These are phyloP conservation scores for Chrysoporthe cubensis DNA, from an alignment of 2,329 filamentous ascomycete genomes.

Conservation along the genomic window DNA sequence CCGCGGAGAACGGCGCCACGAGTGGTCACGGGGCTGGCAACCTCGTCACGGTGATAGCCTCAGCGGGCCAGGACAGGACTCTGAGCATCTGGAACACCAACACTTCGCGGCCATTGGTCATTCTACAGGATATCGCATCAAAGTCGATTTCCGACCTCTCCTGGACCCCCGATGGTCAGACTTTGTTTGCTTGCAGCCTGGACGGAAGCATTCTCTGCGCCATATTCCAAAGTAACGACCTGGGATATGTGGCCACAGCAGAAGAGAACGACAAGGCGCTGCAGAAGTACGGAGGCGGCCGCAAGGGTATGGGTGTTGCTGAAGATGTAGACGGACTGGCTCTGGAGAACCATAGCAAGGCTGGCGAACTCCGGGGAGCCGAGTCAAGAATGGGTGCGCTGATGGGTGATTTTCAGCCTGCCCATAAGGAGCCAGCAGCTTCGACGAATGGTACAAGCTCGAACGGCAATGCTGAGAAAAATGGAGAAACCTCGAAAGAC, in stretches of 20 bases:
- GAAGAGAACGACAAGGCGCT: conserved; percentile 92
- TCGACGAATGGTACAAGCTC: conserved; percentile 41
- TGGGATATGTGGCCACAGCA: conserved; percentile 84
- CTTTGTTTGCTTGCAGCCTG: conserved; percentile 81
- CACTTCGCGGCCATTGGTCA: conserved; percentile 86
- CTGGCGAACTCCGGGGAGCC: conserved; percentile 83
- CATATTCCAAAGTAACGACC: conserved; percentile 82
- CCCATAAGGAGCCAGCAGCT: conserved; percentile 50
- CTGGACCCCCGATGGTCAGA: conserved; percentile 91
- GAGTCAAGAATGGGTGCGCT: conserved; percentile 97
- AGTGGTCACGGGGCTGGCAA: conserved; percentile 51
- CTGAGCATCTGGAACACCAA: conserved; percentile 98
- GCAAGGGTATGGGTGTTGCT: conserved; percentile 86
- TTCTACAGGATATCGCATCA: conserved; percentile 82
- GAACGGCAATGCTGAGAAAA: conserved; percentile 32
- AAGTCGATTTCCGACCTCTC: conserved; percentile 95
- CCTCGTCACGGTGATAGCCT: conserved; percentile 91
- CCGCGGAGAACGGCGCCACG: conserved; percentile 54
- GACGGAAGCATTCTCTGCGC: conserved; percentile 86
- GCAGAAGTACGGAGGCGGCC: conserved; percentile 87
- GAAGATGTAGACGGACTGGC: conserved; percentile 89
- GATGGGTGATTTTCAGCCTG: conserved; percentile 79
- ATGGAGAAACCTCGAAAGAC: conserved; percentile 30
- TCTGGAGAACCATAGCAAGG: conserved; percentile 90
- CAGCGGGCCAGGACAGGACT: conserved; percentile 94